Percentiles rank a stretch among this genome's conserved stretches.
Evolutionary conservation across 2,329 filamentous ascomycete species (phyloP).

Genomic region (Diaporthe australafricana): DNA sequence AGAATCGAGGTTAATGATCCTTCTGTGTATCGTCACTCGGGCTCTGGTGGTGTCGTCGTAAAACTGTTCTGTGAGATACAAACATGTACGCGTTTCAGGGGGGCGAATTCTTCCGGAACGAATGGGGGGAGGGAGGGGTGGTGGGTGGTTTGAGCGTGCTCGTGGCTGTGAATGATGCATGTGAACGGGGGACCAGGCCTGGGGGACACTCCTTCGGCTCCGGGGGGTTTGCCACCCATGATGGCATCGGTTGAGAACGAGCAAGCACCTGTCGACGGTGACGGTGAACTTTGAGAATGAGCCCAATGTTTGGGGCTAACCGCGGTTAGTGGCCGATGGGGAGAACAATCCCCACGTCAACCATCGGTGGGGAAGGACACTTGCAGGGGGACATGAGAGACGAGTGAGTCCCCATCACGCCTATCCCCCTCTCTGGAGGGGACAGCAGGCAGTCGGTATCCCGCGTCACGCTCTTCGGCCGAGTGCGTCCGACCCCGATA

Average conservation of each 20-base stretch:
- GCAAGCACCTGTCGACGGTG: background rate
- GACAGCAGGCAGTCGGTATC: background rate
- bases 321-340: background rate
- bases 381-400: background rate
- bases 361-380: too few species aligned
- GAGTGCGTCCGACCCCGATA: background rate
- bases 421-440: background rate
- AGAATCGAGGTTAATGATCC: constrained; percentile 27
- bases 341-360: constrained; percentile 14
- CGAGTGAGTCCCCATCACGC: too few species aligned
- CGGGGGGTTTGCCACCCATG: constrained; percentile 4
- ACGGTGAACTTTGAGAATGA: background rate
- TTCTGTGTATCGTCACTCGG: constrained; percentile 10
- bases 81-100: constrained; percentile 15
- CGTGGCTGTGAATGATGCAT: background rate
- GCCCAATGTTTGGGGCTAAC: background rate
- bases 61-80: background rate
- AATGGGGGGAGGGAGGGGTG: too few species aligned
- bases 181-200: background rate
- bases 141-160: background rate
- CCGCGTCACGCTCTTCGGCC: constrained; percentile 5
- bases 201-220: constrained; percentile 1
- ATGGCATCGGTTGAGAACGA: background rate
- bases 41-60: constrained; percentile 7
- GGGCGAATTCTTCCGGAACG: constrained; percentile 17